Conservation (phyloP, 2,329 filamentous ascomycete species). For the Lachnellula occidentalis region DNA sequence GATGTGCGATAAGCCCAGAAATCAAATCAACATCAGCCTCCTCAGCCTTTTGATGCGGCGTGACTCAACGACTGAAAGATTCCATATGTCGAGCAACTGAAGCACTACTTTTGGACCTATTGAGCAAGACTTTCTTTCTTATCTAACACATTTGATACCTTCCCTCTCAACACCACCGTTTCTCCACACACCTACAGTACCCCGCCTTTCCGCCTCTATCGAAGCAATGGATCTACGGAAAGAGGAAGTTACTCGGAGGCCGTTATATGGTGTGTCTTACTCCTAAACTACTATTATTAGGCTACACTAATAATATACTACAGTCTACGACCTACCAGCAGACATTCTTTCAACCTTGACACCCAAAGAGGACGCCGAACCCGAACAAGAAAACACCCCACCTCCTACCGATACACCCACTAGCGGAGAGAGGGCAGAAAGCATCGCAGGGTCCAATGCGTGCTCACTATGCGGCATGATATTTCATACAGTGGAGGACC, state of each 20-base stretch:
- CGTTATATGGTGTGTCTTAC: slow-evolving; percentile 33
- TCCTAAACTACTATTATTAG: not conserved
- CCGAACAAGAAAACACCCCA: slow-evolving; percentile 19
- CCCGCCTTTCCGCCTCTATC: not conserved
- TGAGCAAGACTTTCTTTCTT: not conserved
- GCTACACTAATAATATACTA: slow-evolving; percentile 9
- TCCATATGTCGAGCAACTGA: too few species aligned
- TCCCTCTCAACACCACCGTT: too few species aligned
- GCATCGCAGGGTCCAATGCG: slow-evolving; percentile 59
- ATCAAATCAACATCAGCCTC: not conserved
- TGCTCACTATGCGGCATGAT: slow-evolving; percentile 74
- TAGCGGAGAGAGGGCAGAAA: slow-evolving; percentile 33
- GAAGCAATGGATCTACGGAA: slow-evolving; percentile 29
- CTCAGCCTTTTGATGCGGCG: not conserved
- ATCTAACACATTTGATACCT: not conserved
- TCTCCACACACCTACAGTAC: not conserved
- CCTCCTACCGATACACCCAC: slow-evolving; percentile 30
- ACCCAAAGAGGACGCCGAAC: slow-evolving; percentile 26
- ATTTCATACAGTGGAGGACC: slow-evolving; percentile 71
- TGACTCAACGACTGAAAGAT: not conserved
- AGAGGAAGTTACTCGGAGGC: slow-evolving; percentile 34
- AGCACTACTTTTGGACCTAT: not conserved
- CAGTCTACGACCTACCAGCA: slow-evolving; percentile 31
- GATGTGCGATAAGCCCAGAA: not conserved
- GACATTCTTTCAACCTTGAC: slow-evolving; percentile 33